Conservation (phyloP, 2,329 filamentous ascomycete species). For the Alternaria gansuensis region DNA sequence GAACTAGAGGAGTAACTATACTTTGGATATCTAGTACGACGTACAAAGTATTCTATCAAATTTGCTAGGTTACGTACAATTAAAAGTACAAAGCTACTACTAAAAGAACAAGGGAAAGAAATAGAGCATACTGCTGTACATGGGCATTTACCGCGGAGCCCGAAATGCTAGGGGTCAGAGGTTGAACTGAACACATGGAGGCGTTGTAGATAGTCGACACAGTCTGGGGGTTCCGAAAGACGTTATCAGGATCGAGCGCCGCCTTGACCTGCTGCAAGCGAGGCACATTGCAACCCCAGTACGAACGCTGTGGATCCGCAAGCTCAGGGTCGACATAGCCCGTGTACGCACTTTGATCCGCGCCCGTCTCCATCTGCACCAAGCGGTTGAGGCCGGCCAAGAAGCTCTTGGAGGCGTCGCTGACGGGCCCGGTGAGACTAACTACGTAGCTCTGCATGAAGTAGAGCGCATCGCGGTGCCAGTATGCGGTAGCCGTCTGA, state of each 20-base stretch:
- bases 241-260: slow-evolving; percentile 4
- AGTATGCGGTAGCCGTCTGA: slow-evolving; percentile 8
- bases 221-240: slow-evolving; percentile 4
- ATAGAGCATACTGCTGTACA: too few species aligned
- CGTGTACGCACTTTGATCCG: not conserved
- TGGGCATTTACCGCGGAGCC: too few species aligned
- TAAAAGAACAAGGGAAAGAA: too few species aligned
- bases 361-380: not conserved
- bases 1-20: too few species aligned
- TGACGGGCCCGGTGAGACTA: not conserved
- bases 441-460: slow-evolving; percentile 8
- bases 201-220: not conserved
- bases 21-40: too few species aligned
- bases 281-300: slow-evolving; percentile 4
- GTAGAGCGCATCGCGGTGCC: slow-evolving; percentile 6
- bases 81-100: too few species aligned
- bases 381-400: slow-evolving; percentile 3
- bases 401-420: slow-evolving; percentile 3
- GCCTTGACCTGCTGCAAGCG: not conserved
- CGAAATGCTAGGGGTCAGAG: too few species aligned
- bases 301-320: slow-evolving; percentile 1
- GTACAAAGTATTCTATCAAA: too few species aligned
- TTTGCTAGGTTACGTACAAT: too few species aligned
- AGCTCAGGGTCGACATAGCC: slow-evolving; percentile 8
- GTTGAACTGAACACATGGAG: not conserved